Conservation (phyloP, 225 moss, liverwort and hornwort species). For the Asterella californica region DNA sequence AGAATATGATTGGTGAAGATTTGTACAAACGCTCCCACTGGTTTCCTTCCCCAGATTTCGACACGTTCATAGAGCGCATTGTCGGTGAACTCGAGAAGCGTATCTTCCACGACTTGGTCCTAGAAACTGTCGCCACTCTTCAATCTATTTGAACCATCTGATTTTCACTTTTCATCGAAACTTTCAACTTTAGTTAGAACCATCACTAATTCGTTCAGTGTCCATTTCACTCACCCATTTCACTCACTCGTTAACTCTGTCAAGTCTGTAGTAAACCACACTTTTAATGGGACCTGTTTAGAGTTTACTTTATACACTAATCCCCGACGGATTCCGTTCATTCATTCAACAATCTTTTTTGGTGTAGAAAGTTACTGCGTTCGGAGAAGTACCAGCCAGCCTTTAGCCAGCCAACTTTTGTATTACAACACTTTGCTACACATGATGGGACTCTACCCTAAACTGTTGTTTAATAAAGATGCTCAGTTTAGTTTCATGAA, state of each 20-base stretch:
- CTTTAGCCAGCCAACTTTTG: not conserved
- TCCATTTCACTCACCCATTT: not conserved
- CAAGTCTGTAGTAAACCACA: not conserved
- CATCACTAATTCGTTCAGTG: no score
- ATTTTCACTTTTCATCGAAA: not conserved
- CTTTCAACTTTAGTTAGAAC: not conserved
- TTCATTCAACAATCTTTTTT: conserved; percentile 4
- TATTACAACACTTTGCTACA: not conserved
- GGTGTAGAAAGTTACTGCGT: not conserved
- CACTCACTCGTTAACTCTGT: not conserved
- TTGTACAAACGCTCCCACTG: conserved; percentile 32
- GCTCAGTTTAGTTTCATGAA: not conserved
- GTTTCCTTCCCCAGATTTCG: conserved; percentile 34
- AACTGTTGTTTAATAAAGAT: conserved; percentile 6
- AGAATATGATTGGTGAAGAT: conserved; percentile 31
- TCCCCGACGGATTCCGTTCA: not conserved
- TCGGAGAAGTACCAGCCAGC: not conserved
- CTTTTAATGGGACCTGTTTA: not conserved
- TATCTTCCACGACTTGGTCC: conserved; percentile 38
- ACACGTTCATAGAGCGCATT: conserved; percentile 31
- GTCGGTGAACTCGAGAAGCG: conserved; percentile 33
- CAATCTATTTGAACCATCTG: conserved; percentile 1
- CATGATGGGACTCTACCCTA: not conserved
- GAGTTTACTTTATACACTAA: not conserved
- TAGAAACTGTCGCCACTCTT: conserved; percentile 27